A percentile compares a stretch with the other conserved stretches of the same genome.
phyloP scores from a whole-genome alignment of 208 protist species.

The Acanthamoeba triangularis region DNA sequence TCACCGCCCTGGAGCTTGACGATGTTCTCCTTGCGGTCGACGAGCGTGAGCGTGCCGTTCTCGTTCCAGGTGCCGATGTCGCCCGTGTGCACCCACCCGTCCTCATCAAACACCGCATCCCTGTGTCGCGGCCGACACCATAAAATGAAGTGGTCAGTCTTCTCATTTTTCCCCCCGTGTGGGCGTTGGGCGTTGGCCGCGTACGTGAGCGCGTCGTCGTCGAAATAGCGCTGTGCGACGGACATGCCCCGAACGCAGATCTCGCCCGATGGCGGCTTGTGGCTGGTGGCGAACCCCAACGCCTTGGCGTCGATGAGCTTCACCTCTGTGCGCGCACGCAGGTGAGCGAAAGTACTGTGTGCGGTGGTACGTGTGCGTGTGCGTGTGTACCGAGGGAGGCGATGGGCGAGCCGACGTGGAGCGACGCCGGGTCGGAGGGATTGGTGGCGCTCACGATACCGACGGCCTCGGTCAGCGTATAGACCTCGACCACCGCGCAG shows the following conservation, averaged over 20 bases:
- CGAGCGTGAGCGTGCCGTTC: conserved; percentile 91
- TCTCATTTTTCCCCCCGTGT: neutral
- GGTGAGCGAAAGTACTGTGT: neutral
- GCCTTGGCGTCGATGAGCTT: conserved; percentile 57
- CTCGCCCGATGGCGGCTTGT: conserved; percentile 55
- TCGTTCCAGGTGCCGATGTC: conserved; percentile 91
- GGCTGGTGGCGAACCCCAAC: conserved; percentile 22
- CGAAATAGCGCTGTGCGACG: conserved; percentile 62
- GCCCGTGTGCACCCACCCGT: conserved; percentile 94
- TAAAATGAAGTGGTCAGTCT: neutral
- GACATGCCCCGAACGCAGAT: conserved; percentile 52
- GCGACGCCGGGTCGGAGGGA: neutral
- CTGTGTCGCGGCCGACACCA: neutral
- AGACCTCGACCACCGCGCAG: conserved; percentile 60
- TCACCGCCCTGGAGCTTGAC: conserved; percentile 90
- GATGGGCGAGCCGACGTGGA: conserved; percentile 25
- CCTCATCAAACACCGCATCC: conserved; percentile 48
- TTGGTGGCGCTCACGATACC: conserved; percentile 40
- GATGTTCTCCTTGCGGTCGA: conserved; percentile 95
- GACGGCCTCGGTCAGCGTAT: conserved; percentile 66
- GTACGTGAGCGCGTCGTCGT: conserved; percentile 58
- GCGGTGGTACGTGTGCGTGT: too few relatives aligned
- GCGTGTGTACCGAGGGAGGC: neutral
- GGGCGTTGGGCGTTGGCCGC: neutral
- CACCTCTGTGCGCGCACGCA: neutral